These are phyloP conservation scores for Oenanthe sinensis DNA, from an alignment of 129 eudicot genomes.

Conservation along the genomic window DNA sequence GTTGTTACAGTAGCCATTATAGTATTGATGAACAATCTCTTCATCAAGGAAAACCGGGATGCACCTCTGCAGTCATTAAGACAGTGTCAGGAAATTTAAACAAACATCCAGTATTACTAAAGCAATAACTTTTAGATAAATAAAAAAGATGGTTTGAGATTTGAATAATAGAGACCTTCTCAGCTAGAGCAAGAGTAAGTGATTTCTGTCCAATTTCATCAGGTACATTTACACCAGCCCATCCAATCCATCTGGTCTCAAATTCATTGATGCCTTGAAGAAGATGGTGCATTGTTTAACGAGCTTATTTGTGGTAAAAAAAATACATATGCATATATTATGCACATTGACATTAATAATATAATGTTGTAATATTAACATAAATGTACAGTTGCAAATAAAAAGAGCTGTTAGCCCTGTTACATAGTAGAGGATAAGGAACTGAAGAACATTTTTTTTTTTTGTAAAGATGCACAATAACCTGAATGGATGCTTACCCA, in stretches of 20 bases:
- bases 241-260: constrained; percentile 89
- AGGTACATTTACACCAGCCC: constrained; percentile 87
- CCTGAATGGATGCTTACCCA: constrained; percentile 39
- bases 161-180: constrained; percentile 40
- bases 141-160: background rate
- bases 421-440: background rate
- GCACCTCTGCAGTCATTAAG: constrained; percentile 41
- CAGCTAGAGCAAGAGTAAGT: constrained; percentile 65
- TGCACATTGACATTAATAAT: background rate
- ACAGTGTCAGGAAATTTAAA: background rate
- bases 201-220: constrained; percentile 65
- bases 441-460: background rate
- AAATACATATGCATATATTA: background rate
- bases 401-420: background rate
- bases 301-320: background rate
- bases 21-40: constrained; percentile 68
- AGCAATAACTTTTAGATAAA: constrained; percentile 2
- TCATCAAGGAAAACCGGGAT: constrained; percentile 81
- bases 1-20: constrained; percentile 86
- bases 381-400: background rate
- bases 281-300: constrained; percentile 8
- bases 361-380: background rate
- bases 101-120: background rate
- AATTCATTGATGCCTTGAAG: constrained; percentile 62
- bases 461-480: background rate